Conservation (phyloP, 2,329 filamentous ascomycete genomes). For the Colletotrichum abscissum region DNA sequence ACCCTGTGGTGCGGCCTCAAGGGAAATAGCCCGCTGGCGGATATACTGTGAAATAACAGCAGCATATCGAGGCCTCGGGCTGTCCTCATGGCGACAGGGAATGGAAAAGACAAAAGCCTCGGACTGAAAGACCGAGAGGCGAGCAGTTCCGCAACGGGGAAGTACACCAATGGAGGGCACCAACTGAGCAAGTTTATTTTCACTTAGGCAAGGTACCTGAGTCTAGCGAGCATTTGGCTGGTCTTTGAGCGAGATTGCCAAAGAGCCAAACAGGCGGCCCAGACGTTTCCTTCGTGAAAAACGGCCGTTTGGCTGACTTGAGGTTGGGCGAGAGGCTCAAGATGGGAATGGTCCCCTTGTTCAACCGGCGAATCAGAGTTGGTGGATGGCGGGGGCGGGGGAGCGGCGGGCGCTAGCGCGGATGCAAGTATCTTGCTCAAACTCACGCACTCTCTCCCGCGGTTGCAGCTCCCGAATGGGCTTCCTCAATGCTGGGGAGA, state of each 20-base stretch:
- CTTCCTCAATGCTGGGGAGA: not conserved
- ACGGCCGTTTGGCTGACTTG: not conserved
- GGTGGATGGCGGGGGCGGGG: slow-evolving; percentile 23
- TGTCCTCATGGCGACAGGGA: not conserved
- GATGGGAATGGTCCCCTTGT: not conserved
- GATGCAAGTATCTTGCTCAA: slow-evolving; percentile 39
- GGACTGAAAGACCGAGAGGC: not conserved
- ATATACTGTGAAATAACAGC: not conserved
- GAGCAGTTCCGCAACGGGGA: not conserved
- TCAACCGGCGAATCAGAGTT: slow-evolving; percentile 25
- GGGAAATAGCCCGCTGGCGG: not conserved
- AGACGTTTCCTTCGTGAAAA: not conserved
- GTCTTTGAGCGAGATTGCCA: not conserved
- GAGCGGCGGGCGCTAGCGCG: slow-evolving; percentile 29
- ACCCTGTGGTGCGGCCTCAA: not conserved
- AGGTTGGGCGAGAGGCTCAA: slow-evolving; percentile 14
- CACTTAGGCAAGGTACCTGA: not conserved
- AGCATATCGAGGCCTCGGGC: not conserved
- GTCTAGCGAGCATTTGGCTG: not conserved
- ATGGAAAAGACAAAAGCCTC: not conserved
- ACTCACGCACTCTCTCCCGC: slow-evolving; percentile 27
- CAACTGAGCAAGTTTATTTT: slow-evolving; percentile 41
- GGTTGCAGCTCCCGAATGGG: not conserved
- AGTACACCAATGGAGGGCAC: slow-evolving; percentile 32
- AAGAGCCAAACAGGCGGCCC: not conserved